Base-by-base conservation (phyloP, 2,329 filamentous ascomycete species). In the Penicillium thymicola region DNA sequence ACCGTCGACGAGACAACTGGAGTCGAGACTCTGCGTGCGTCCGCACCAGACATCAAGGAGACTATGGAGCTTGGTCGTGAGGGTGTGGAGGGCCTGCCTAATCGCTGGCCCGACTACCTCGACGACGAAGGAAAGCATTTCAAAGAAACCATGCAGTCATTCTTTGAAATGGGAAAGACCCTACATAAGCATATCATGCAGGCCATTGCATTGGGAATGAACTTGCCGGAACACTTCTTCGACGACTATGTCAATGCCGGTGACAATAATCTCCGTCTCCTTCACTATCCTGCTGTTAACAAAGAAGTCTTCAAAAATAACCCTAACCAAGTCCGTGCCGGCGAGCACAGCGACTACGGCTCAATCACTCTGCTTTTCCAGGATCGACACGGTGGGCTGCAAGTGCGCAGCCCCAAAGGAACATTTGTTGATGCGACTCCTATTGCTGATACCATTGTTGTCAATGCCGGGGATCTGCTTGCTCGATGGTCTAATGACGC, bases 401-500 rank as follows among this genome's bases (percentile, higher is more conserved):
- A 86, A 65, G 83, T 85, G 4, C 82, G 85, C 66, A 88, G 86
- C 47, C 90, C 91, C 0, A 87, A 83, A 40, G 90, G 89, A 2
- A 84, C 81, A 0, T 96, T 92, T 67, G 85, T 96, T 38, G 85
- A 96, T 67, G 92, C 90, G 1, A 90, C 84, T 7, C 92, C 92
- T 0, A 93, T 96, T 58, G 80, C 85, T 36, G 87, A 86, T 53
- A 92, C 90, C 0, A 88, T 94, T 40, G 90, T 97, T 11, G 84
- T 96, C 62, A 97, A 97, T 68, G 92, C 92, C 0, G 92, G 92
- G 1, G 92, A 97, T 70, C 72, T 97, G 64, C 78, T 97, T 48
- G 88, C 90, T 1, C 81, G 92, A 51, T 96, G 92, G 92, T 90
- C 89, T 61, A 97, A 97, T 69, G 90, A 95, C 68, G 89, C 84